Base-by-base conservation (phyloP, 805 yeast species). In the Wickerhamomyces tratensis region DNA sequence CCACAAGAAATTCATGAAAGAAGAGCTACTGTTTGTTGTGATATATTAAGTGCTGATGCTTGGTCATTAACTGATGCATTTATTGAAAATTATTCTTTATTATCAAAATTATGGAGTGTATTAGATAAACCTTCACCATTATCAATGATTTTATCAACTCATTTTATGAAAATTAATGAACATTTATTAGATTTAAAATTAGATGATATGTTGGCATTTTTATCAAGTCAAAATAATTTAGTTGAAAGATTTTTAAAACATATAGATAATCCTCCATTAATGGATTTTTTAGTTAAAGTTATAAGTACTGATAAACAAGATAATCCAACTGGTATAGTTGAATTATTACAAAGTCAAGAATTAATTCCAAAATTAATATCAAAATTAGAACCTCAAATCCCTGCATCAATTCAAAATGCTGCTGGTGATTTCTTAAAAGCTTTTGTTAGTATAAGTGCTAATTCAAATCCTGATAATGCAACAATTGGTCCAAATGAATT, bases 361-460 rank as follows among this genome's bases (percentile, higher is more conserved):
- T 67, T 93, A 46, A 80, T 93, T 33, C 80, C 88, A 7, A 76
- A 79, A 47, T 68, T 93, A 49, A 68, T 93, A 33, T 74, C 78
- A 13, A 80, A 78, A 47, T 67, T 93, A 50, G 79, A 77, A 29
- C 88, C 95, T 1, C 72, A 74, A 7, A 68, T 75, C 35, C 68
- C 81, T 9, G 74, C 89, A 10, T 75, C 85, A 37, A 79, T 79
- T 39, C 98, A 93, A 60, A 80, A 93, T 14, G 95, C 98, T 0
- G 94, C 95, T 1, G 94, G 96, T 25, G 98, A 93, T 58, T 93
- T 93, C 57, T 67, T 93, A 41, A 93, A 93, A 58, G 97, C 98
- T 0, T 79, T 93, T 54, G 84, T 93, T 33, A 83, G 97, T 3
- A 86, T 93, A 31, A 86, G 96, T 37, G 96, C 97, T 7, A 93